These are phyloP conservation scores for Zarea fungicola DNA, from an alignment of 2,329 filamentous ascomycete genomes.

Conservation along the genomic window DNA sequence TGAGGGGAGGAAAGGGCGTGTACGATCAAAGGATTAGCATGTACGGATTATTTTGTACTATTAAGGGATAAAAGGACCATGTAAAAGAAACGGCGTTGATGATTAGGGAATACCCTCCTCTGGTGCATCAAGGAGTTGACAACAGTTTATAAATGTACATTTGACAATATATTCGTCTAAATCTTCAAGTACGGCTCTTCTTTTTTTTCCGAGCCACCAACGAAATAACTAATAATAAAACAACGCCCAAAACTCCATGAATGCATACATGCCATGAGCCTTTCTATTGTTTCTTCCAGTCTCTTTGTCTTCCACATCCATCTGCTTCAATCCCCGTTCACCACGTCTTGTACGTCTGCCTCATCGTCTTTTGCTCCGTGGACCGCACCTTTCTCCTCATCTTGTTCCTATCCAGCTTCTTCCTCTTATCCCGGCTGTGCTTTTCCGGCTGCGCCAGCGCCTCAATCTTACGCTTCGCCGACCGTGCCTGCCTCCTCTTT, in stretches of 20 bases:
- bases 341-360: conserved; percentile 61
- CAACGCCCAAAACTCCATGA: conserved; percentile 1
- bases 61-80: background rate
- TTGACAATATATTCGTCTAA: conserved; percentile 1
- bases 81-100: conserved; percentile 5
- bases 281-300: conserved; percentile 1
- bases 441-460: conserved; percentile 77
- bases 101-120: conserved; percentile 10
- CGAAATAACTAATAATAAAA: too few species aligned
- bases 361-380: conserved; percentile 62
- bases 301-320: too few species aligned
- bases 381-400: conserved; percentile 76
- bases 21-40: too few species aligned
- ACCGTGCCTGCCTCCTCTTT: conserved; percentile 65
- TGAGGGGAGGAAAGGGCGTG: too few species aligned
- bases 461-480: conserved; percentile 83
- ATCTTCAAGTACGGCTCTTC: background rate
- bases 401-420: conserved; percentile 79
- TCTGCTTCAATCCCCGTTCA: too few species aligned
- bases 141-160: background rate
- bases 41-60: background rate
- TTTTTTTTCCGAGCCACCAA: too few species aligned
- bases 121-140: background rate
- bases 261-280: conserved; percentile 8
- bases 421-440: conserved; percentile 71